These are phyloP conservation scores for Zasmidium angulare DNA, from an alignment of 2,329 filamentous ascomycete genomes.

Conservation along the genomic window DNA sequence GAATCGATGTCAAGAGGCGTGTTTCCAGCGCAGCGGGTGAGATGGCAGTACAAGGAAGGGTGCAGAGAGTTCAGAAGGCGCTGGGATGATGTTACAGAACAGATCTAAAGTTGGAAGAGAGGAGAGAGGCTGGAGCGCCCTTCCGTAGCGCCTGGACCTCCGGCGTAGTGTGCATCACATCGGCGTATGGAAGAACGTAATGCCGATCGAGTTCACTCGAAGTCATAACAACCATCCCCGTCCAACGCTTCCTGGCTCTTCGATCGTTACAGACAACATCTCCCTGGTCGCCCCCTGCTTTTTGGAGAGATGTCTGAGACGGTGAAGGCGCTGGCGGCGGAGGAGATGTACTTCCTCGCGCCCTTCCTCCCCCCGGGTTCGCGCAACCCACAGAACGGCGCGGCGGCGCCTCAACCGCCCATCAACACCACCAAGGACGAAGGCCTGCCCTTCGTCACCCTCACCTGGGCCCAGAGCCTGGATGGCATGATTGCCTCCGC, in stretches of 20 bases:
- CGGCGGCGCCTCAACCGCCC: not conserved
- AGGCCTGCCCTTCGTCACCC: constrained; percentile 61
- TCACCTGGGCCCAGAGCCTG: constrained; percentile 89
- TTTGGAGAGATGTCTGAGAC: constrained; percentile 23
- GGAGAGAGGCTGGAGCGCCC: not conserved
- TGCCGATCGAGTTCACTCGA: too few relatives aligned
- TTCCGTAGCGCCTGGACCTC: too few relatives aligned
- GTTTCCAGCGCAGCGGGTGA: too few relatives aligned
- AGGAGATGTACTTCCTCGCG: constrained; percentile 48
- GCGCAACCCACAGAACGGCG: constrained; percentile 2
- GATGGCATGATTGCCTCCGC: constrained; percentile 72
- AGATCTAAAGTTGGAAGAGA: not conserved
- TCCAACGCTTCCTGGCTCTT: not conserved
- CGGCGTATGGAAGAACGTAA: too few relatives aligned
- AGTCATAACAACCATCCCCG: too few relatives aligned
- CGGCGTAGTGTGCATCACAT: too few relatives aligned
- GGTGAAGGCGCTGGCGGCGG: constrained; percentile 34
- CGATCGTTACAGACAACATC: not conserved
- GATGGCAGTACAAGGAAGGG: too few relatives aligned
- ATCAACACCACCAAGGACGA: constrained; percentile 2
- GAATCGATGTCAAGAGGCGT: too few relatives aligned
- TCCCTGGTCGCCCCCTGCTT: not conserved
- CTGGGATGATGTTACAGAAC: not conserved
- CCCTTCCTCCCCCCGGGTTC: constrained; percentile 47
- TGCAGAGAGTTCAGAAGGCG: not conserved